phyloP scores from a whole-genome alignment of 192 early-diverging fungal species.

The Coemansia sp. region DNA sequence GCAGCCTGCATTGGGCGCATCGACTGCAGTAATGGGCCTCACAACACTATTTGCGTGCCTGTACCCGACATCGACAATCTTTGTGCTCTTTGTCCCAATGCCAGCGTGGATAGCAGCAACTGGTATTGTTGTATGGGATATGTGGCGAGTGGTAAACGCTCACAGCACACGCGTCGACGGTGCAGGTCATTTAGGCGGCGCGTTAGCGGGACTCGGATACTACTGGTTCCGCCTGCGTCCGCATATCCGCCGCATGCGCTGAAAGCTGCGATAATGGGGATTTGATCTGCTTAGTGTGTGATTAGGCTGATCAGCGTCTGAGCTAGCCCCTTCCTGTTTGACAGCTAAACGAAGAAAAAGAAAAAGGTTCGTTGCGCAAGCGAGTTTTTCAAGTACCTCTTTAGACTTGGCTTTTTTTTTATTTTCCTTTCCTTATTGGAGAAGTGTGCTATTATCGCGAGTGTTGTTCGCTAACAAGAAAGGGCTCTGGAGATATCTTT shows the following conservation, averaged over 20 bases:
- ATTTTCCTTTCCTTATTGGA: not conserved
- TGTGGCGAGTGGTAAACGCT: slow-evolving; percentile 22
- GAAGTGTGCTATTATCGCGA: not conserved
- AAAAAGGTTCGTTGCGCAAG: slow-evolving; percentile 1
- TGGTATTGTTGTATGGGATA: slow-evolving; percentile 47
- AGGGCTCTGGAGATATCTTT: not conserved
- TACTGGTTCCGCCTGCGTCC: slow-evolving; percentile 54
- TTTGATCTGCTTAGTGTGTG: slow-evolving; percentile 8
- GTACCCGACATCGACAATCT: slow-evolving; percentile 33
- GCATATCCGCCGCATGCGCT: slow-evolving; percentile 42
- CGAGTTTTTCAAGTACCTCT: not conserved
- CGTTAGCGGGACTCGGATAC: slow-evolving; percentile 44
- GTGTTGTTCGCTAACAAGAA: not conserved
- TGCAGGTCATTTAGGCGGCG: slow-evolving; percentile 56
- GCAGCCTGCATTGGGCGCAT: slow-evolving; percentile 47
- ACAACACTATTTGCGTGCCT: slow-evolving; percentile 51
- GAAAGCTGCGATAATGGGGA: not conserved
- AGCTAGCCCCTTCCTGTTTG: not conserved
- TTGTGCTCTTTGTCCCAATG: slow-evolving; percentile 48
- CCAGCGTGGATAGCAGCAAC: slow-evolving; percentile 38
- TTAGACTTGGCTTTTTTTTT: too few species aligned
- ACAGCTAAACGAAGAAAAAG: not conserved
- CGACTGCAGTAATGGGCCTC: slow-evolving; percentile 41
- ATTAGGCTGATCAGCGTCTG: not conserved
- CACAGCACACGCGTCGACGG: slow-evolving; percentile 30